phyloP scores from a whole-genome alignment of 257 asterid species.

The Petunia axillaris region DNA sequence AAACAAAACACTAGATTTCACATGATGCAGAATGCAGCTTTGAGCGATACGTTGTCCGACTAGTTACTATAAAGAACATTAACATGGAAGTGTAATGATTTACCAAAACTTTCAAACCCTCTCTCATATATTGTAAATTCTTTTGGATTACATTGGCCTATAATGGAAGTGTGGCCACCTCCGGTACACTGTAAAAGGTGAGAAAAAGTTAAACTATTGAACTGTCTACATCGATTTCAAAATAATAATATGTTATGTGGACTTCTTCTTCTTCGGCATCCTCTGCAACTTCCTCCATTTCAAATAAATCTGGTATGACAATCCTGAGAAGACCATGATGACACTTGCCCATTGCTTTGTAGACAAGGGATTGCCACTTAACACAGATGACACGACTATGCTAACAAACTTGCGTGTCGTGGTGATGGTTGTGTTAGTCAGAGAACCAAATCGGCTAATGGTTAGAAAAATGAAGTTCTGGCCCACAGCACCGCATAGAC shows the following conservation, averaged over 20 bases:
- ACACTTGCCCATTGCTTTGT: conserved; percentile 86
- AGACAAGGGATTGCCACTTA: conserved; percentile 86
- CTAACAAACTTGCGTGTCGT: conserved; percentile 94
- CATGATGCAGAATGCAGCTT: conserved; percentile 2
- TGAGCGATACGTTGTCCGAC: neutral
- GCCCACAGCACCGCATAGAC: conserved; percentile 92
- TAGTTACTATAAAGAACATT: neutral
- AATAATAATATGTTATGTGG: conserved; percentile 37
- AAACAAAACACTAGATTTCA: neutral
- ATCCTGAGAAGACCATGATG: conserved; percentile 84
- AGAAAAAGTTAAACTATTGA: neutral
- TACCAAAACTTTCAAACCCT: neutral
- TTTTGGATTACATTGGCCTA: neutral
- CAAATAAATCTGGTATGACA: conserved; percentile 80
- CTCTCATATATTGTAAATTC: neutral
- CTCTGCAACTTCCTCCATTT: conserved; percentile 82
- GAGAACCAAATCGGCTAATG: conserved; percentile 84
- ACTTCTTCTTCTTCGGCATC: conserved; percentile 69
- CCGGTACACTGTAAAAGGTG: neutral
- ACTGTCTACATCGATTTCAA: neutral
- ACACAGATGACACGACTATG: conserved; percentile 89
- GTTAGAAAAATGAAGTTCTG: conserved; percentile 89
- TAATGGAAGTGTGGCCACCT: neutral
- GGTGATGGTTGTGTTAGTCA: conserved; percentile 92
- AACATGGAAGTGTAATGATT: neutral